Evolutionary conservation across 257 asterid species (phyloP).

Genomic region (Sherardia arvensis): DNA sequence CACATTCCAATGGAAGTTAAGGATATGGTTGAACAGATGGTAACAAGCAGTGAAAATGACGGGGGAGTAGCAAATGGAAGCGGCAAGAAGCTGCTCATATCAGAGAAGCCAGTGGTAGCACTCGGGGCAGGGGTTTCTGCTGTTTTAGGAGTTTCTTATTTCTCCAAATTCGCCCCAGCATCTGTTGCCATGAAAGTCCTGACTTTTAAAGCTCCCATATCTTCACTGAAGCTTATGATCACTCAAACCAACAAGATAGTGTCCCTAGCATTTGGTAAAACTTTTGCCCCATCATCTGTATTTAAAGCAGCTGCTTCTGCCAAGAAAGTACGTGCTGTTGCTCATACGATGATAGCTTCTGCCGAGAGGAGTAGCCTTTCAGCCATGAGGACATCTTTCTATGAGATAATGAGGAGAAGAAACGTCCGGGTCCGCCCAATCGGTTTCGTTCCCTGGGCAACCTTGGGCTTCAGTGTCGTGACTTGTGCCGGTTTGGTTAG

Average conservation of each 20-base stretch:
- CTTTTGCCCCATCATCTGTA: constrained; percentile 43
- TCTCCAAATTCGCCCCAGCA: constrained; percentile 68
- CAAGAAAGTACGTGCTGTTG: constrained; percentile 64
- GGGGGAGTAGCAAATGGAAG: constrained; percentile 16
- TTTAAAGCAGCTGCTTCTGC: constrained; percentile 60
- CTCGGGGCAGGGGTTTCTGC: constrained; percentile 97
- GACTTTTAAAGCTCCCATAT: constrained; percentile 45
- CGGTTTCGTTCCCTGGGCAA: constrained; percentile 65
- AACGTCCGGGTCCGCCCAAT: constrained; percentile 35
- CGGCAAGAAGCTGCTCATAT: constrained; percentile 40
- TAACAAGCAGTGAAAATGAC: constrained; percentile 31
- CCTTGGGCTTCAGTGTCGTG: constrained; percentile 78
- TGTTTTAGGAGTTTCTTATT: constrained; percentile 67
- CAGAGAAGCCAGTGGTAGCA: constrained; percentile 77
- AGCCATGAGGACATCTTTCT: constrained; percentile 78
- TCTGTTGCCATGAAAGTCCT: constrained; percentile 57
- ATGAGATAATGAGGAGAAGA: constrained; percentile 69
- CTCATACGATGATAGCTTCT: constrained; percentile 73
- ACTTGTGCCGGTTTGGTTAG: constrained; percentile 64
- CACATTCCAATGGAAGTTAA: constrained; percentile 49
- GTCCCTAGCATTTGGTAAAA: constrained; percentile 48
- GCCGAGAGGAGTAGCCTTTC: constrained; percentile 88
- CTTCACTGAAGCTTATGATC: constrained; percentile 51
- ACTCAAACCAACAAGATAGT: constrained; percentile 66
- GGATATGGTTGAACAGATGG: constrained; percentile 51